A percentile compares a stretch with the other conserved stretches of the same genome.
Conservation (phyloP, 352 stramenopile genomes). For the Phytophthora lateralis region DNA sequence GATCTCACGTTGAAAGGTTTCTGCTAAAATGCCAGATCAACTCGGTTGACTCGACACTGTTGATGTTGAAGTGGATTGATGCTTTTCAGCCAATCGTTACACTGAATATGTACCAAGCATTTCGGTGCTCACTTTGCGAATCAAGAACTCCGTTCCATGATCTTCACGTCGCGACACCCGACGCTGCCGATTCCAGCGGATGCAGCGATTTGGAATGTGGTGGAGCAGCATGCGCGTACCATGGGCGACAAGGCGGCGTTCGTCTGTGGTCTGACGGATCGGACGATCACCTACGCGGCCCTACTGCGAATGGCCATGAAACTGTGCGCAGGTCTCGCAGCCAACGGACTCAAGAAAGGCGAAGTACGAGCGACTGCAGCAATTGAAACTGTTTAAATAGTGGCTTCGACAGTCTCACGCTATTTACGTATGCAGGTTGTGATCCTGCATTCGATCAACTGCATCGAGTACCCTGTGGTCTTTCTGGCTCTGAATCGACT, state of each 20-base stretch:
- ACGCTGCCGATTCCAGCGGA: constrained; percentile 28
- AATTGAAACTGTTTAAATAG: neutral
- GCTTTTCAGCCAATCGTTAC: neutral
- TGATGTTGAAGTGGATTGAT: neutral
- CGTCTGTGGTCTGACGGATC: constrained; percentile 41
- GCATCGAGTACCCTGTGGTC: constrained; percentile 45
- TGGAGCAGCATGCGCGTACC: constrained; percentile 32
- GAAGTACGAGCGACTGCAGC: constrained; percentile 33
- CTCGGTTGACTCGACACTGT: neutral
- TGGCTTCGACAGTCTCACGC: neutral
- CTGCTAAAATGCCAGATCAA: too few relatives aligned
- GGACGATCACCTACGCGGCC: constrained; percentile 34
- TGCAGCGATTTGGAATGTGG: constrained; percentile 32
- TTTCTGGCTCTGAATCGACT: constrained; percentile 40
- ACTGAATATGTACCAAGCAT: neutral
- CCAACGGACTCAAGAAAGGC: constrained; percentile 40
- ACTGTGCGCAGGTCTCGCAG: constrained; percentile 33
- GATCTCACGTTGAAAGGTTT: too few relatives aligned
- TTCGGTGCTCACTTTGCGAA: constrained; percentile 1
- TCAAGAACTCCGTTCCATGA: constrained; percentile 17
- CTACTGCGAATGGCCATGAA: constrained; percentile 15
- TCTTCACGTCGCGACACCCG: constrained; percentile 39
- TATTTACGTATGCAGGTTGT: constrained; percentile 22
- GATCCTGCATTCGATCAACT: constrained; percentile 44
- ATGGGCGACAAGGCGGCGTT: constrained; percentile 30